Percentiles rank a stretch among this genome's conserved stretches.
These are phyloP conservation scores for Moricandia arvensis DNA, from an alignment of 345 rosid species.

Conservation along the genomic window DNA sequence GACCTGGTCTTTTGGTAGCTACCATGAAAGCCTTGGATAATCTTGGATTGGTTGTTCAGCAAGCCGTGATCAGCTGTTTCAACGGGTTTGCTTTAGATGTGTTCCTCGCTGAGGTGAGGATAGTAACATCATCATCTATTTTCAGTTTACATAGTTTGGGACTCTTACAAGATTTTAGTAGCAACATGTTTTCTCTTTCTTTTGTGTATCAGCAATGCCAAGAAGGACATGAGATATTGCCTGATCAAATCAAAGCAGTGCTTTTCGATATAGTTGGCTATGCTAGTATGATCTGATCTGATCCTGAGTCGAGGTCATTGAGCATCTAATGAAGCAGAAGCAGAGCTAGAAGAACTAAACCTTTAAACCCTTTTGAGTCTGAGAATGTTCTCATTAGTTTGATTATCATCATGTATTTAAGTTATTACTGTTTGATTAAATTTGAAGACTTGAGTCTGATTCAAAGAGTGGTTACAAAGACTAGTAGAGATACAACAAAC, in stretches of 20 bases:
- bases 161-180: background rate
- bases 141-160: background rate
- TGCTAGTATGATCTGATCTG: background rate
- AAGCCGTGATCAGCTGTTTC: background rate
- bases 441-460: too few species aligned
- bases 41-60: background rate
- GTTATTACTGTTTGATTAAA: too few species aligned
- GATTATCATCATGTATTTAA: too few species aligned
- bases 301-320: background rate
- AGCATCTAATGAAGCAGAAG: background rate
- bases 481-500: constrained; percentile 15
- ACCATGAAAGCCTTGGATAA: background rate
- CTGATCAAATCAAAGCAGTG: background rate
- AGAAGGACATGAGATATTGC: background rate
- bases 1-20: background rate
- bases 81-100: background rate
- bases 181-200: background rate
- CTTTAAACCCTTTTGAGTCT: too few species aligned
- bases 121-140: background rate
- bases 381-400: background rate
- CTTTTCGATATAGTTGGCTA: background rate
- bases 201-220: background rate
- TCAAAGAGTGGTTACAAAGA: constrained; percentile 3
- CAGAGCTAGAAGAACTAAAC: background rate
- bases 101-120: background rate